These are phyloP conservation scores for Yarrowia osloensis DNA, from an alignment of 805 yeast genomes.

Conservation along the genomic window DNA sequence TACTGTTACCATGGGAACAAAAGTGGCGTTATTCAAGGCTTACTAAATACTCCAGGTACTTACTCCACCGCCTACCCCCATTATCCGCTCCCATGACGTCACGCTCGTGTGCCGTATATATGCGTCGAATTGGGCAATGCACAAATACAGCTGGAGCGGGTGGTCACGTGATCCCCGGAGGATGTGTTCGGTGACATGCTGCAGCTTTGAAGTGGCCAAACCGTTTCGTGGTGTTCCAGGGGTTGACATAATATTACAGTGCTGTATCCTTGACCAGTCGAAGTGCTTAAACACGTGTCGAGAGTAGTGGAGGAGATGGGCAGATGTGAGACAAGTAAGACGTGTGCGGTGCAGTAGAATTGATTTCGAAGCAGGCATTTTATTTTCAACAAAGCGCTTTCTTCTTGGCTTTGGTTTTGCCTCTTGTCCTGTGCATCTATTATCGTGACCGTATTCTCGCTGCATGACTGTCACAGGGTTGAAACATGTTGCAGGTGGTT, in stretches of 20 bases:
- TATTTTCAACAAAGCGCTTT: too few relatives aligned
- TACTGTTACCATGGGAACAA: neutral
- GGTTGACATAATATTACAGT: neutral
- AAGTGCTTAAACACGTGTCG: neutral
- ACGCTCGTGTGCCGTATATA: slow-evolving; percentile 16
- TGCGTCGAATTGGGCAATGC: slow-evolving; percentile 6
- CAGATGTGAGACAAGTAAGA: neutral
- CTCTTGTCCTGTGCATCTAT: too few relatives aligned
- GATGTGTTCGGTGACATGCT: too few relatives aligned
- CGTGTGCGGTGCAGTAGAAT: too few relatives aligned
- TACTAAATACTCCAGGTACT: too few relatives aligned
- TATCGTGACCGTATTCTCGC: too few relatives aligned
- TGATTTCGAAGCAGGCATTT: too few relatives aligned
- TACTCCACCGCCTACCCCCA: too few relatives aligned
- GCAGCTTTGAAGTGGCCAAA: neutral
- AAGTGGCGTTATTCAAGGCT: too few relatives aligned
- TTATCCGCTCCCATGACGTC: neutral
- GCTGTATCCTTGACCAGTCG: too few relatives aligned
- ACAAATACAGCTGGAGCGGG: neutral
- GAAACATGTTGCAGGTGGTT: neutral
- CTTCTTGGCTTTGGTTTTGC: too few relatives aligned
- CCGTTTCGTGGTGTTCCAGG: neutral
- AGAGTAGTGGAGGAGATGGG: neutral
- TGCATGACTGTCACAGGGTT: neutral
- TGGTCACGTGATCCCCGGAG: slow-evolving; percentile 13